A percentile compares a stretch with the other conserved stretches of the same genome.
Conservation (phyloP, 352 stramenopile species). For the Globisporangium radiosum region DNA sequence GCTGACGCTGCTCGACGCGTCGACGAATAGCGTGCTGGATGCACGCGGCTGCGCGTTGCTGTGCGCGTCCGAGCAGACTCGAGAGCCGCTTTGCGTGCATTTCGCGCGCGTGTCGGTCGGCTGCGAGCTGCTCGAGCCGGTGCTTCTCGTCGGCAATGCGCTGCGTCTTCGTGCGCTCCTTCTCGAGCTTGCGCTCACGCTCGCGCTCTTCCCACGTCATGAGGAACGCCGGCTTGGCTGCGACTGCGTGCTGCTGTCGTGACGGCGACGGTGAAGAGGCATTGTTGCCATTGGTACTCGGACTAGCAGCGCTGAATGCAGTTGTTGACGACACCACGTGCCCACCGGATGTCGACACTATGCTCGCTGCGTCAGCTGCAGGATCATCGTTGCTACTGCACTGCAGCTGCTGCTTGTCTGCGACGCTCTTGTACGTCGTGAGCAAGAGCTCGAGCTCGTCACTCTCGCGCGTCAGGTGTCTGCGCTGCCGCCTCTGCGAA, state of each 20-base stretch:
- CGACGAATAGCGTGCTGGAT: constrained; percentile 26
- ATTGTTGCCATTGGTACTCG: neutral
- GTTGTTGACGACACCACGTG: neutral
- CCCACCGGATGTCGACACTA: neutral
- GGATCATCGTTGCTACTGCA: neutral
- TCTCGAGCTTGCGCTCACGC: constrained; percentile 42
- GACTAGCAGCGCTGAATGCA: too few species aligned
- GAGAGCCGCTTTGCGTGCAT: constrained; percentile 10
- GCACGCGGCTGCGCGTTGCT: constrained; percentile 13
- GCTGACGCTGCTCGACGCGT: neutral
- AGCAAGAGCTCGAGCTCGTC: constrained; percentile 47
- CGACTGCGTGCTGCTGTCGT: neutral
- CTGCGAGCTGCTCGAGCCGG: constrained; percentile 28
- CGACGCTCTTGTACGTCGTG: constrained; percentile 41
- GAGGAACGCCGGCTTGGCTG: constrained; percentile 41
- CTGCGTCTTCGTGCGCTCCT: constrained; percentile 43
- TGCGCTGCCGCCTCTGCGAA: constrained; percentile 28
- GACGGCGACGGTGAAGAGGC: neutral
- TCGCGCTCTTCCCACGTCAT: constrained; percentile 75
- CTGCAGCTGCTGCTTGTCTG: constrained; percentile 21
- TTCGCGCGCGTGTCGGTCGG: constrained; percentile 23
- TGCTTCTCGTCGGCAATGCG: constrained; percentile 65
- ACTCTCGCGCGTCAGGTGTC: constrained; percentile 41
- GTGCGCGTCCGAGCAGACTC: constrained; percentile 12
- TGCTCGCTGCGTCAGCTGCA: neutral